Percentiles rank a stretch among this genome's conserved stretches.
Conservation (phyloP, 169 alveolate genomes). For the Plasmodium adleri region DNA sequence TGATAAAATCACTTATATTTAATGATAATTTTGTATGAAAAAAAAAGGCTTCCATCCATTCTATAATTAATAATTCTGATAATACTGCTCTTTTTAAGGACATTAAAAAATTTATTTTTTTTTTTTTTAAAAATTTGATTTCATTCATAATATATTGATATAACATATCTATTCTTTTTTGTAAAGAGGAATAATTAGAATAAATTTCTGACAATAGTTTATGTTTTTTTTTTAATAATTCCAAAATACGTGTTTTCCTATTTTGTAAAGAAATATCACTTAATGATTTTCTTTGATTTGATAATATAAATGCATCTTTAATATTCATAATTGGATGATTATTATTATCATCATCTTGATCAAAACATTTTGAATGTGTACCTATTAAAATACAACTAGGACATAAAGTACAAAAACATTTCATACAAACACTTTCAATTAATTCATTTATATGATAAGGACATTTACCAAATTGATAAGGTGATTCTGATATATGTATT, state of each 20-base stretch:
- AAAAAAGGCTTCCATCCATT: slow-evolving; percentile 90
- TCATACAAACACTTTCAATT: slow-evolving; percentile 91
- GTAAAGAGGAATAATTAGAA: slow-evolving; percentile 87
- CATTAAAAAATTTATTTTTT: slow-evolving; percentile 85
- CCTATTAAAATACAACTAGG: slow-evolving; percentile 91
- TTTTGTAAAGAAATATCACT: slow-evolving; percentile 83
- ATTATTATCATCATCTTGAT: slow-evolving; percentile 80
- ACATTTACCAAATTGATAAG: slow-evolving; percentile 92
- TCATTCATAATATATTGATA: slow-evolving; percentile 84
- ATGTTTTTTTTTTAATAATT: slow-evolving; percentile 86
- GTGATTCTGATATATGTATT: slow-evolving; percentile 90
- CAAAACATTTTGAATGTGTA: slow-evolving; percentile 82
- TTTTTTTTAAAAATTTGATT: slow-evolving; percentile 81
- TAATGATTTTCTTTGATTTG: slow-evolving; percentile 84
- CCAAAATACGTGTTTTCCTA: slow-evolving; percentile 81
- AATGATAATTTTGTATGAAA: slow-evolving; percentile 63
- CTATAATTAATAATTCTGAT: slow-evolving; percentile 87
- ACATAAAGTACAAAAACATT: slow-evolving; percentile 89
- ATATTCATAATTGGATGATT: slow-evolving; percentile 92
- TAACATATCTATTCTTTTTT: slow-evolving; percentile 87
- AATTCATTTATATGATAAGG: slow-evolving; percentile 91
- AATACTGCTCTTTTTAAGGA: slow-evolving; percentile 89
- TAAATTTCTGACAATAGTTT: slow-evolving; percentile 86
- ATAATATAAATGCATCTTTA: slow-evolving; percentile 89
- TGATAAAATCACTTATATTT: slow-evolving; percentile 42